Evolutionary conservation across 441 rosid species (phyloP), one percentile per base, ranked within the genome.

Genomic region (Corymbia citriodora): DNA sequence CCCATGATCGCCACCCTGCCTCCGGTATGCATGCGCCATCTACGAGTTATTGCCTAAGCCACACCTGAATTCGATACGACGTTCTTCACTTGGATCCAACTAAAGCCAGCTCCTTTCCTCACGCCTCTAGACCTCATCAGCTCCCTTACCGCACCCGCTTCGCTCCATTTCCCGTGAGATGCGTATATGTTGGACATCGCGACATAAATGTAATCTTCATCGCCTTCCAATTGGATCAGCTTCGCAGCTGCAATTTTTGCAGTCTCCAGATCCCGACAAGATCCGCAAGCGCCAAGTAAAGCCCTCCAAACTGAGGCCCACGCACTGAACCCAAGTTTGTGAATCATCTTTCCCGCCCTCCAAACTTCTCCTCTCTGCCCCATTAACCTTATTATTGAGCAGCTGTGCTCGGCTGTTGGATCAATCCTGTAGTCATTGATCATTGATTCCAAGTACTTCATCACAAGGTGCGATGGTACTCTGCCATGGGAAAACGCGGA

Each of bases 371-470:
- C 93, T 61, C 92, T 92, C 74, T 89, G 94, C 18, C 94, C 95
- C 93, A 96, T 90, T 52, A 92, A 90, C 90, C 95, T 92, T 49
- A 95, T 93, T 90, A 95, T 91, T 17, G 96, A 93, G 91, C 95
- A 95, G 48, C 95, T 93, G 45, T 94, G 97, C 91, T 96, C 95
- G 65, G 93, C 88, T 13, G 90, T 92, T 85, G 96, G 96, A 82
- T 92, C 89, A 86, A 94, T 94, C 72, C 91, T 88, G 45, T 96
- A 94, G 40, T 95, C 94, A 83, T 94, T 89, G 57, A 92, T 88
- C 96, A 95, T 96, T 70, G 90, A 92, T 85, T 94, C 94, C 52
- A 94, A 92, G 92, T 89, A 93, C n/a, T 33, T 81, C 88, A 92
- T 88, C 17, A 83, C 94, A n/a, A 90, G 91, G 68, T 93, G 90